Evolutionary conservation across 345 rosid genomes (phyloP).

Genomic region (Dovyalis caffra): DNA sequence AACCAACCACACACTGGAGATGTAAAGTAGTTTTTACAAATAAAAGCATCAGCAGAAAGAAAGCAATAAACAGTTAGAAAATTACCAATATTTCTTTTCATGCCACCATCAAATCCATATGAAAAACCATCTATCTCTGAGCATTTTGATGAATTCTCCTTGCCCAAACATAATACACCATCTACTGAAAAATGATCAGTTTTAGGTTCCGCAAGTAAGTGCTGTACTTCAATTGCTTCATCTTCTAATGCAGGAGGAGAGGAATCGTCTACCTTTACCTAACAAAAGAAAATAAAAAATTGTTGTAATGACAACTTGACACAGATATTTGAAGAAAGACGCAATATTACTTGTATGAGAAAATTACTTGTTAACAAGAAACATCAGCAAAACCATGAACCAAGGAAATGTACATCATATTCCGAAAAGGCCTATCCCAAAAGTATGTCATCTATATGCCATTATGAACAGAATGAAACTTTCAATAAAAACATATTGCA

Average conservation of each 20-base stretch:
- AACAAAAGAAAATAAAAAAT: background rate
- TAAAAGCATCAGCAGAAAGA: constrained; percentile 9
- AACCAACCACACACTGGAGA: too few species aligned
- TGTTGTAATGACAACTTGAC: constrained; percentile 11
- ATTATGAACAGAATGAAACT: background rate
- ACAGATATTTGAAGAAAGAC: background rate
- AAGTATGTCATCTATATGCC: background rate
- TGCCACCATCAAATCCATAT: constrained; percentile 43
- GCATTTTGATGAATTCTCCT: constrained; percentile 47
- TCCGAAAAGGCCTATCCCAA: background rate
- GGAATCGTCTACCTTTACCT: constrained; percentile 51
- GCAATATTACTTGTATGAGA: background rate
- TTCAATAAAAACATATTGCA: background rate
- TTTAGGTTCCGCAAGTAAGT: constrained; percentile 47
- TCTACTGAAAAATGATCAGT: constrained; percentile 49
- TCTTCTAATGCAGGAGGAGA: constrained; percentile 40
- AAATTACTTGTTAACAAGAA: background rate
- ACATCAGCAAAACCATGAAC: background rate
- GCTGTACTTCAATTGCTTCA: constrained; percentile 44
- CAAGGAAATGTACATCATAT: background rate
- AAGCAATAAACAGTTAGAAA: background rate
- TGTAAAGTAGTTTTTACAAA: background rate
- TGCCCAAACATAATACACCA: constrained; percentile 44
- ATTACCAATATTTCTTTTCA: constrained; percentile 43
- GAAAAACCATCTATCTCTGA: constrained; percentile 49